Evolutionary conservation across 2,329 filamentous ascomycete genomes (phyloP).

Genomic region (Bertia moriformis): DNA sequence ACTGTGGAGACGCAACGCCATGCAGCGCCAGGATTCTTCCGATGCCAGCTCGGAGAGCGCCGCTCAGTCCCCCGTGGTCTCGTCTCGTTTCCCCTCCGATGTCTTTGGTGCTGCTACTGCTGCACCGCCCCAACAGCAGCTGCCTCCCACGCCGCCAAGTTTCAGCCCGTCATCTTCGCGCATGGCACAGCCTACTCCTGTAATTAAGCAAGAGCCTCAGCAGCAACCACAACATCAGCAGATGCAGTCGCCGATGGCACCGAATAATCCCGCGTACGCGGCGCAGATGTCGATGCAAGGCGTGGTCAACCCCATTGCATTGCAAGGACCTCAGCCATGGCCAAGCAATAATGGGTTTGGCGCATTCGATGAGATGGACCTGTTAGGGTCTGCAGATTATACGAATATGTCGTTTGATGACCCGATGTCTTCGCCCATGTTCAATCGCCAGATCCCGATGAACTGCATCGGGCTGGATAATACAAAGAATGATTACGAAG

Average conservation of each 20-base stretch:
- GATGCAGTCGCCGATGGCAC: constrained; percentile 5
- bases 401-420: constrained; percentile 16
- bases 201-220: background rate
- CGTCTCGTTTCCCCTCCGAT: constrained; percentile 1
- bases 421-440: constrained; percentile 15
- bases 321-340: constrained; percentile 15
- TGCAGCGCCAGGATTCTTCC: constrained; percentile 35
- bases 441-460: constrained; percentile 16
- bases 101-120: too few species aligned
- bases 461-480: constrained; percentile 15
- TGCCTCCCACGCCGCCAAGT: constrained; percentile 4
- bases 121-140: constrained; percentile 5
- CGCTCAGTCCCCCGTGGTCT: constrained; percentile 23
- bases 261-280: constrained; percentile 9
- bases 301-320: constrained; percentile 18
- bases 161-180: constrained; percentile 16
- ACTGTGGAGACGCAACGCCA: constrained; percentile 34
- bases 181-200: constrained; percentile 8
- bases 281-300: constrained; percentile 14
- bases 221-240: constrained; percentile 4
- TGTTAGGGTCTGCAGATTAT: constrained; percentile 14
- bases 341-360: constrained; percentile 8
- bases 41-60: constrained; percentile 42
- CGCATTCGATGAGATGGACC: constrained; percentile 15
- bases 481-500: constrained; percentile 17